Percentiles rank a stretch among this genome's conserved stretches.
These are phyloP conservation scores for Abortiporus biennis DNA, from an alignment of 1,284 basidiomycete genomes.

Conservation along the genomic window DNA sequence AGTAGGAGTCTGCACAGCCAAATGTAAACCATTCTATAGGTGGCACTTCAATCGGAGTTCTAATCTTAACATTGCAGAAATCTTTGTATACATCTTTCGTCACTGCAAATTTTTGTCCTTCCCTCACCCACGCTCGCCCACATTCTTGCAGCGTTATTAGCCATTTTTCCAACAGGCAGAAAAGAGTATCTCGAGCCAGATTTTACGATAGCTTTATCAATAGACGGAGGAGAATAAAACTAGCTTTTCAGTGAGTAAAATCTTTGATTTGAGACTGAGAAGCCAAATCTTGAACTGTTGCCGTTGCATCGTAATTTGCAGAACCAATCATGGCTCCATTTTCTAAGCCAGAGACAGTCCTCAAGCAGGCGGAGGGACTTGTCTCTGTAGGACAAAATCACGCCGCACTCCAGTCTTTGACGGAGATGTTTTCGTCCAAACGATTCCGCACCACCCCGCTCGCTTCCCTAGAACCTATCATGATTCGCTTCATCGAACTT, in stretches of 20 bases:
- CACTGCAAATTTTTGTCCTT: neutral
- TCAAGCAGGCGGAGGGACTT: slow-evolving; percentile 90
- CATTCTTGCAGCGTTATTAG: no score
- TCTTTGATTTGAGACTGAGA: neutral
- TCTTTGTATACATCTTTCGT: neutral
- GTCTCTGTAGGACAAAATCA: slow-evolving; percentile 86
- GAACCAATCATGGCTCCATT: slow-evolving; percentile 70
- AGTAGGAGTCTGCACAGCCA: no score
- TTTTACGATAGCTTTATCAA: neutral
- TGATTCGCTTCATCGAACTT: slow-evolving; percentile 90
- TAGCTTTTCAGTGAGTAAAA: neutral
- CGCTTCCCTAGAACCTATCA: slow-evolving; percentile 90
- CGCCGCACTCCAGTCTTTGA: slow-evolving; percentile 84
- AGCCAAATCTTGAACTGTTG: neutral
- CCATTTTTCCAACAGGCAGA: no score
- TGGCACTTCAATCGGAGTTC: neutral
- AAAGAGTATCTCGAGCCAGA: no score
- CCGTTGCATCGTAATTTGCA: slow-evolving; percentile 1
- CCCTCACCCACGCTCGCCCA: no score
- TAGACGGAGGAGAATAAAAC: neutral
- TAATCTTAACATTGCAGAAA: neutral
- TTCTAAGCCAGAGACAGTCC: slow-evolving; percentile 86
- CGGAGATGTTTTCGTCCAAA: slow-evolving; percentile 91
- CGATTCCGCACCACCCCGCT: slow-evolving; percentile 92
- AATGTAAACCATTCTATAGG: no score